Evolutionary conservation across 2,329 filamentous ascomycete genomes (phyloP).

Genomic region (Amphichorda felina): DNA sequence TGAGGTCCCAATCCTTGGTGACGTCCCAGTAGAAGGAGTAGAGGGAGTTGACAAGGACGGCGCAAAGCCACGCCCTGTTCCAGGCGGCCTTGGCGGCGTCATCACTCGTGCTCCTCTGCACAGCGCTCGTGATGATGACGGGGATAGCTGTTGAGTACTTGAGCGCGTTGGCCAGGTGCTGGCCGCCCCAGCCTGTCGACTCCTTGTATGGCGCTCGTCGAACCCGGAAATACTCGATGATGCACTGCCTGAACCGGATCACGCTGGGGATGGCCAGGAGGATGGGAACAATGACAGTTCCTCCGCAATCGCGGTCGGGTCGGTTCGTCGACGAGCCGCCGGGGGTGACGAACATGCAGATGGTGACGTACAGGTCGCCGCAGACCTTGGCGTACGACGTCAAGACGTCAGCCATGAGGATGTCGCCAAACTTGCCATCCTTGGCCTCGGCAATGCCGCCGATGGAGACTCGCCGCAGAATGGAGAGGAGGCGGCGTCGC

Average conservation of each 20-base stretch:
- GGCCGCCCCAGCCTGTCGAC: slow-evolving; percentile 61
- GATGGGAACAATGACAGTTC: slow-evolving; percentile 66
- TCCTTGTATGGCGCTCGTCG: slow-evolving; percentile 41
- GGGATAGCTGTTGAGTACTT: slow-evolving; percentile 95
- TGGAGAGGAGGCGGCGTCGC: slow-evolving; percentile 63
- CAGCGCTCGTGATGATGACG: slow-evolving; percentile 68
- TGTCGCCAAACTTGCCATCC: slow-evolving; percentile 90
- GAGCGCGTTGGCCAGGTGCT: slow-evolving; percentile 83
- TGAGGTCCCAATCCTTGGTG: slow-evolving; percentile 91
- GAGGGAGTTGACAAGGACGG: slow-evolving; percentile 69
- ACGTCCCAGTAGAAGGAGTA: slow-evolving; percentile 99
- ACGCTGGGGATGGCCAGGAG: slow-evolving; percentile 73
- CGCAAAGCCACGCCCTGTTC: slow-evolving; percentile 54
- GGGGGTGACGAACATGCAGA: slow-evolving; percentile 80
- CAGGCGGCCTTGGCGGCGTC: slow-evolving; percentile 27
- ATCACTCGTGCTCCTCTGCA: slow-evolving; percentile 51
- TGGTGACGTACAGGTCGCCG: slow-evolving; percentile 75
- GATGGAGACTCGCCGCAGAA: slow-evolving; percentile 65
- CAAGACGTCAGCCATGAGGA: slow-evolving; percentile 83
- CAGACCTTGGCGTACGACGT: slow-evolving; percentile 92
- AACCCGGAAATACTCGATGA: slow-evolving; percentile 77
- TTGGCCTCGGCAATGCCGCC: slow-evolving; percentile 78
- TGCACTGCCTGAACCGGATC: slow-evolving; percentile 83
- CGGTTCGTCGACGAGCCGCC: slow-evolving; percentile 64
- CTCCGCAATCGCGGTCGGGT: slow-evolving; percentile 74